phyloP scores from a whole-genome alignment of 176 grass and related monocot species.

The Chrysopogon serrulatus region DNA sequence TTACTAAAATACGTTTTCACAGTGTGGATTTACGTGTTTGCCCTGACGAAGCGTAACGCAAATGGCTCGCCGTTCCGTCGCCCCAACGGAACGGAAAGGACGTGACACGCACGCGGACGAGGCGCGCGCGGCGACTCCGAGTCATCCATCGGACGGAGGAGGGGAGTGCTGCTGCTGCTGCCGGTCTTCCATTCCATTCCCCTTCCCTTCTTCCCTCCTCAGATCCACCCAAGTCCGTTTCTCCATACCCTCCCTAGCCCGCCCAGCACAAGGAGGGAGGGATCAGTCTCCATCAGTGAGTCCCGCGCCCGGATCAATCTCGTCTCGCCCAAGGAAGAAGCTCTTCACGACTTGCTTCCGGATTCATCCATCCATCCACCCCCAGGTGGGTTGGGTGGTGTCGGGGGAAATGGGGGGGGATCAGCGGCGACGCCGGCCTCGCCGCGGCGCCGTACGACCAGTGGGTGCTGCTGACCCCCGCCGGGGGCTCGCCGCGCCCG shows the following conservation, averaged over 20 bases:
- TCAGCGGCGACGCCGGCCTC: conserved; percentile 25
- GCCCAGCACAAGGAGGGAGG: neutral
- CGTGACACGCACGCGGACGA: too few relatives aligned
- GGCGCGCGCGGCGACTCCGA: too few relatives aligned
- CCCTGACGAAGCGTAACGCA: too few relatives aligned
- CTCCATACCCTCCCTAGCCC: neutral
- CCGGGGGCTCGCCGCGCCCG: conserved; percentile 17
- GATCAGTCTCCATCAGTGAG: neutral
- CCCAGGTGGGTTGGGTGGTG: neutral
- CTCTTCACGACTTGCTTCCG: too few relatives aligned
- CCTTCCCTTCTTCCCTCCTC: too few relatives aligned
- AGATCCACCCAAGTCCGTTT: neutral
- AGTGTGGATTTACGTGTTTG: too few relatives aligned
- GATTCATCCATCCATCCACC: neutral
- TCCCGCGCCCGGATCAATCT: neutral
- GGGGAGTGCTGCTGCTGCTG: too few relatives aligned
- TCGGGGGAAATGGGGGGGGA: conserved; percentile 20
- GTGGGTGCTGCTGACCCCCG: conserved; percentile 34
- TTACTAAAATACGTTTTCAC: too few relatives aligned
- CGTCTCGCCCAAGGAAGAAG: neutral
- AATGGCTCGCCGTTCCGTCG: too few relatives aligned
- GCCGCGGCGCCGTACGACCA: conserved; percentile 43
- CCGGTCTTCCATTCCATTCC: too few relatives aligned
- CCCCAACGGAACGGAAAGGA: too few relatives aligned
- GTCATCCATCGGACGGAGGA: too few relatives aligned